Percentiles rank a stretch among this genome's conserved stretches.
Evolutionary conservation across 2,329 filamentous ascomycete species (phyloP).

Genomic region (Aspergillus tamarii): DNA sequence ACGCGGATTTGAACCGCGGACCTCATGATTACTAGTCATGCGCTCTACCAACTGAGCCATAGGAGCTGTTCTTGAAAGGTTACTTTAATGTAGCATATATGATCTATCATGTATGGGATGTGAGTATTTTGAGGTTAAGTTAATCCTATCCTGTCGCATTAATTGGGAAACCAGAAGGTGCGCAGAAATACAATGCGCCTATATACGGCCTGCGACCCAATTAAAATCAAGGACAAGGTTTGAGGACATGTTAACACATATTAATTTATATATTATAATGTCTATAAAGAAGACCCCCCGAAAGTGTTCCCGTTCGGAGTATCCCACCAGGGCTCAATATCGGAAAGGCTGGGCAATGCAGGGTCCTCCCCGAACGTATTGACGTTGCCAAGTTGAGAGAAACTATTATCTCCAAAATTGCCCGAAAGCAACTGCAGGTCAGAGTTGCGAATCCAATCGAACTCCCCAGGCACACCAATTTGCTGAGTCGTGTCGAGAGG

Average conservation of each 20-base stretch:
- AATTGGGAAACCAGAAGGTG: not conserved
- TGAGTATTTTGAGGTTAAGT: no score
- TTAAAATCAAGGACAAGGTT: not conserved
- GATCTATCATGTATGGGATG: not conserved
- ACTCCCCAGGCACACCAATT: constrained; percentile 20
- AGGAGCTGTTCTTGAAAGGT: not conserved
- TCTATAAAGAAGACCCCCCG: constrained; percentile 25
- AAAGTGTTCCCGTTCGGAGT: constrained; percentile 22
- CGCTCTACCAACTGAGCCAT: constrained; percentile 1
- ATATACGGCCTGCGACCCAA: not conserved
- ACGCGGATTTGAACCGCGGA: constrained; percentile 5
- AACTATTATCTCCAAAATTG: constrained; percentile 17
- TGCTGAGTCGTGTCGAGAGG: constrained; percentile 14
- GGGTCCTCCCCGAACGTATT: constrained; percentile 15
- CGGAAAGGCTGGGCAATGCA: constrained; percentile 24
- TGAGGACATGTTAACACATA: not conserved
- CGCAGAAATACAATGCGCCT: not conserved
- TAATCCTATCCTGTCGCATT: no score
- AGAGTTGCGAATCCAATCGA: constrained; percentile 35
- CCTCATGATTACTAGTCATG: constrained; percentile 1
- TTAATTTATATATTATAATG: not conserved
- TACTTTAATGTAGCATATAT: not conserved
- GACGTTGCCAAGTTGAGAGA: constrained; percentile 23
- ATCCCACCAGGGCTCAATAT: constrained; percentile 40
- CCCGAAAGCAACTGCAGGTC: constrained; percentile 31